Conservation (phyloP, 768 basidiomycete genomes). For the Ramaria rubella region DNA sequence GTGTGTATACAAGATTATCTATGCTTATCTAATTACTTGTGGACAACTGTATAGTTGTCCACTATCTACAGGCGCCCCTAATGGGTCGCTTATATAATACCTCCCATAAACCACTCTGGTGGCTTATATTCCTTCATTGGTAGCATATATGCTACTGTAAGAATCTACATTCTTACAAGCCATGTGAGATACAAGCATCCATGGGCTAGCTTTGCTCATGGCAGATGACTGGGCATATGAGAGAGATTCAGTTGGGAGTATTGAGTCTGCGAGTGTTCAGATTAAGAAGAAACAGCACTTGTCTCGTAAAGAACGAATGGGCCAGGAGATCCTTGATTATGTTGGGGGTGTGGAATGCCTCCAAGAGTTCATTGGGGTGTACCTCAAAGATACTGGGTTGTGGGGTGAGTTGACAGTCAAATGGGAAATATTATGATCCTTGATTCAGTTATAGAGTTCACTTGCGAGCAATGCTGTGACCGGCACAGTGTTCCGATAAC, state of each 20-base stretch:
- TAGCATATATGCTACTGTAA: too few relatives aligned
- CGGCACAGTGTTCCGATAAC: not conserved
- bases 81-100: too few relatives aligned
- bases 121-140: too few relatives aligned
- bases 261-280: not conserved
- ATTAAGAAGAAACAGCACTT: not conserved
- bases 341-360: not conserved
- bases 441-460: not conserved
- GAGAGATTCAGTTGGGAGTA: not conserved
- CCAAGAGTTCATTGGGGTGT: not conserved
- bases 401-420: not conserved
- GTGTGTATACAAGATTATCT: too few relatives aligned
- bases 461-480: not conserved
- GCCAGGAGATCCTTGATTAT: not conserved
- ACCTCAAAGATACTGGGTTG: not conserved
- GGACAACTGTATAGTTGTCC: too few relatives aligned
- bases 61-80: too few relatives aligned
- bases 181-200: too few relatives aligned
- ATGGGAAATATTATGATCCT: not conserved
- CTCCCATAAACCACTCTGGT: too few relatives aligned
- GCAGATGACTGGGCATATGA: not conserved
- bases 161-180: too few relatives aligned
- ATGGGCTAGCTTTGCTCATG: not conserved
- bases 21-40: too few relatives aligned
- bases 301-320: not conserved